Evolutionary conservation across 306 rosid genomes (phyloP), one percentile per base, ranked within the genome.

Genomic region (Medicago ruthenica): DNA sequence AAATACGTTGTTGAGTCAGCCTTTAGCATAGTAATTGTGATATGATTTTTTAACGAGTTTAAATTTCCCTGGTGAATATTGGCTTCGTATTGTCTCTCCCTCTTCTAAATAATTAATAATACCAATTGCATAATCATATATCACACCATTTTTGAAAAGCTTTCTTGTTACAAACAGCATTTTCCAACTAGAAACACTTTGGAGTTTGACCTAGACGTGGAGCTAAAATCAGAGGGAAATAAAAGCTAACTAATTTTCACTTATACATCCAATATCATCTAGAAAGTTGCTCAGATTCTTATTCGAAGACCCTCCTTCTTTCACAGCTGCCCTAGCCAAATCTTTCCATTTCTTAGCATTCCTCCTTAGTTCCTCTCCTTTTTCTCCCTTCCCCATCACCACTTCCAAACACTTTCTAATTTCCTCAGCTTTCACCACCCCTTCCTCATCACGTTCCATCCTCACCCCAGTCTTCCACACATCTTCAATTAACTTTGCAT

Each of bases 391-490:
- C 48, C 85, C 88, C 82, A 85, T 81, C 8, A 88, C 89, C 76
- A 76, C 8, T 8, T 86, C 82, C 88, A 90, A 73, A 63, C 90
- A 79, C 88, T 68, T 90, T 59, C 8, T 81, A 15, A 90, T 79
- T 54, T 88, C 91, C 0, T 9, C 74, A 1, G 80, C 64, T 10
- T 51, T 48, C 24, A 80, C 76, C 14, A 85, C 22, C 9, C 87
- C 91, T 3, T 88, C 91, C 10, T 24, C 76, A n/a, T 54, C 22
- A 14, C 1, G 16, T 54, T 17, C 68, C 64, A 84, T 41, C 61
- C 90, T 88, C 67, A 90, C 63, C 20, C 92, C 89, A 1, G 36
- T 75, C 65, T 75, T 81, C 85, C 89, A 85, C 73, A 83, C 65
- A 57, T 90, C 91, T 14, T 73, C 63, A 4, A 86, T 20, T 1